Evolutionary conservation across 352 stramenopile genomes (phyloP), one percentile per base, ranked within the genome.

Genomic region (Globisporangium viniferum): DNA sequence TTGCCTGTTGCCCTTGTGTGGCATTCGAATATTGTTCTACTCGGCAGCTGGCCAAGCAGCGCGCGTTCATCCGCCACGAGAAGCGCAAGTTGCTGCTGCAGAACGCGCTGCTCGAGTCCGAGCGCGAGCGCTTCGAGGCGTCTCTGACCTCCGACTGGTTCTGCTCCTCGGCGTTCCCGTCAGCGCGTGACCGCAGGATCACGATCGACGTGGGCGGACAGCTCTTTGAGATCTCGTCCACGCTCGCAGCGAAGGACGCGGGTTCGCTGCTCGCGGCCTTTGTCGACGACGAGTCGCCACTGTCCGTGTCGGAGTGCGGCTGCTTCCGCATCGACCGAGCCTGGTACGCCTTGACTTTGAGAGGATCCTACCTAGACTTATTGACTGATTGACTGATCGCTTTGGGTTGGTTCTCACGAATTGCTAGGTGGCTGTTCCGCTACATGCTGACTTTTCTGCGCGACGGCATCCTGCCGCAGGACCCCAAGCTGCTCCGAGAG

Each of bases 91-190:
- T 94, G 27, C 60, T 93, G 62, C 74, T 94, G 0, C 79, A 91
- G 62, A 81, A 92, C 51, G 87, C 87, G 49, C 70, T 94, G 46
- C 76, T 94, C 36, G 67, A 89, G 36, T 90, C 83, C 2, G 87
- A 94, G 48, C 77, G 82, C 24, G 82, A 93, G 74, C 84, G 87
- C 0, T 93, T 90, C 60, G 78, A 86, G 20, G 87, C 84, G 20
- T 92, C 85, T 20, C 72, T 88, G 2, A 76, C 72, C 5, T 87
- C 82, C 35, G 85, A 94, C 62, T 94, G 87, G 85, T 93, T 94
- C 62, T 93, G 85, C 66, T 64, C 78, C 4, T 46, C 68, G 2
- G 73, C 74, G n/a, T 93, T 93, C 39, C 77, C 78, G 3, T 74
- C 71, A 20, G 70, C 68, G 20, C 73, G 71, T 53, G 77, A 89